Evolutionary conservation across 352 stramenopile genomes (phyloP).

Genomic region (Phytophthora pistaciae): DNA sequence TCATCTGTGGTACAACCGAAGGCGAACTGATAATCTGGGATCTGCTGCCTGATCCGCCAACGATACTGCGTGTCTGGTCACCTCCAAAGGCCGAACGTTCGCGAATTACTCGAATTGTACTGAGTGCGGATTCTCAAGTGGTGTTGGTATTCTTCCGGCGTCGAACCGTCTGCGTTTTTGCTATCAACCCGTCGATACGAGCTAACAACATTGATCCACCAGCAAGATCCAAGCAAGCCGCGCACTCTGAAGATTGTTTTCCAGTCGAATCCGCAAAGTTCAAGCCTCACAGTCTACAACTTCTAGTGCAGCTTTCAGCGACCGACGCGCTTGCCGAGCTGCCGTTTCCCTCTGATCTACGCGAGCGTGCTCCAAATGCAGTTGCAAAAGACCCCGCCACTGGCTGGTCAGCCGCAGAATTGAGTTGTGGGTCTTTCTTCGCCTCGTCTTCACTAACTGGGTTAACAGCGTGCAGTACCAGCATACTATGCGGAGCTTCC

Average conservation of each 20-base stretch:
- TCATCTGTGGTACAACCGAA: constrained; percentile 44
- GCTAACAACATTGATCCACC: neutral
- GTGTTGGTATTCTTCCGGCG: constrained; percentile 37
- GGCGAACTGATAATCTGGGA: constrained; percentile 47
- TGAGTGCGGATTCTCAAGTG: constrained; percentile 42
- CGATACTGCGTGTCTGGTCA: constrained; percentile 30
- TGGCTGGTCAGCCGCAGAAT: constrained; percentile 21
- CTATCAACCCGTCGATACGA: constrained; percentile 4
- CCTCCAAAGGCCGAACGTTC: constrained; percentile 35
- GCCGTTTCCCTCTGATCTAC: constrained; percentile 24
- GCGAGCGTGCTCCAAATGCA: constrained; percentile 24
- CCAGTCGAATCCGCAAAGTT: constrained; percentile 34
- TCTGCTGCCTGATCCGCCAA: constrained; percentile 25
- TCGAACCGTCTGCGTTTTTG: constrained; percentile 15
- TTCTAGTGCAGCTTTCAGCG: constrained; percentile 35
- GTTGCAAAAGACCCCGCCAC: constrained; percentile 17
- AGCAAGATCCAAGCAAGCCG: constrained; percentile 13
- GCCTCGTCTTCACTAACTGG: constrained; percentile 29
- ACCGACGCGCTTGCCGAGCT: constrained; percentile 29
- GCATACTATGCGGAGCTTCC: constrained; percentile 38
- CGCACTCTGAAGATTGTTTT: constrained; percentile 55
- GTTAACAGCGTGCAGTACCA: constrained; percentile 4
- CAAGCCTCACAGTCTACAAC: constrained; percentile 41
- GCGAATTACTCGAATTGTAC: constrained; percentile 35
- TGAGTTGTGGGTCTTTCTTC: constrained; percentile 39